Evolutionary conservation across 768 basidiomycete genomes (phyloP).

Genomic region (Auricularia sp.): DNA sequence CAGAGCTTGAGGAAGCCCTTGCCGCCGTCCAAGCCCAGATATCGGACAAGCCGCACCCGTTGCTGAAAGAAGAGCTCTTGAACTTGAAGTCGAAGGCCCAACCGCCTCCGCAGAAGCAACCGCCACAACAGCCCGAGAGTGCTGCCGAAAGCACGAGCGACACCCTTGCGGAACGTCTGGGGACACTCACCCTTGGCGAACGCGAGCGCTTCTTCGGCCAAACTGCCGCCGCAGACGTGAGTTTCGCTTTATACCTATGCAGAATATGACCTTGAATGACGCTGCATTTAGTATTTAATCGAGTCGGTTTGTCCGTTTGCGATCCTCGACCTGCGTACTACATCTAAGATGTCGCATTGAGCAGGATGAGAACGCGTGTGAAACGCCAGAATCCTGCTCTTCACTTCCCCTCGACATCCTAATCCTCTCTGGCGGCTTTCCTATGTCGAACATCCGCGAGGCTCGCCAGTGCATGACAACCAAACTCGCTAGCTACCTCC

Average conservation of each 20-base stretch:
- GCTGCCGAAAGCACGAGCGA: neutral
- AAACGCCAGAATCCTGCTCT: neutral
- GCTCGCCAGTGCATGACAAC: conserved; percentile 21
- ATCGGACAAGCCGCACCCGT: conserved; percentile 44
- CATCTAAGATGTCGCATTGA: neutral
- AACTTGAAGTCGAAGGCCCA: conserved; percentile 49
- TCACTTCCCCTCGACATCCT: neutral
- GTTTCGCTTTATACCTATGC: neutral
- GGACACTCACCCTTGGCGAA: neutral
- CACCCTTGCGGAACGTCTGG: neutral
- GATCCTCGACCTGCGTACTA: too few relatives aligned
- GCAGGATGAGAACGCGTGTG: neutral
- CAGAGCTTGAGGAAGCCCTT: conserved; percentile 61
- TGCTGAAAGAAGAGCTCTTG: conserved; percentile 62
- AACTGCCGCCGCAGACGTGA: neutral
- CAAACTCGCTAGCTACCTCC: conserved; percentile 13
- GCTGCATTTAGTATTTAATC: neutral
- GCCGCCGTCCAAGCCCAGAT: conserved; percentile 43
- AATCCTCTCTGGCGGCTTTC: neutral
- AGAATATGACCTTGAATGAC: too few relatives aligned
- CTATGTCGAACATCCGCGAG: neutral
- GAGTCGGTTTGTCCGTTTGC: neutral
- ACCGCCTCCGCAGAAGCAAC: too few relatives aligned
- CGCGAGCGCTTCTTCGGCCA: neutral
- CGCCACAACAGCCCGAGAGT: neutral